Conservation (phyloP, 495 filamentous ascomycete genomes). For the Penicillium coprophilum region DNA sequence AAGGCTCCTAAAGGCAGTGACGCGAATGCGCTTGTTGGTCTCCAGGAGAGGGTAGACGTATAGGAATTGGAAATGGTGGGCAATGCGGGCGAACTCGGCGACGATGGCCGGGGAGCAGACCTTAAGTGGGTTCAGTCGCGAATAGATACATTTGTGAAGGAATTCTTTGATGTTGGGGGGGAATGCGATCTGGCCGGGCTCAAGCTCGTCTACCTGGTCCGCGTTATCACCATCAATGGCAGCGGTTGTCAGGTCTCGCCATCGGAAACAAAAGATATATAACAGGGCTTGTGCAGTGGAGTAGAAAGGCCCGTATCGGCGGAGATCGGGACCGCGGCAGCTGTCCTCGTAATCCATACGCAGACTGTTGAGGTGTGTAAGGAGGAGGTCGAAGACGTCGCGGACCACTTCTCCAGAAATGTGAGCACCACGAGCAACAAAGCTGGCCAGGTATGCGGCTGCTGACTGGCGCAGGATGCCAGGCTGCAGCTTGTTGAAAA, state of each 20-base stretch:
- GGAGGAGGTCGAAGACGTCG: slow-evolving; percentile 72
- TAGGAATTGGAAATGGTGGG: slow-evolving; percentile 77
- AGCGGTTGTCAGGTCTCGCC: slow-evolving; percentile 77
- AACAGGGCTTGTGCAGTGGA: slow-evolving; percentile 80
- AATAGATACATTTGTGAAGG: slow-evolving; percentile 73
- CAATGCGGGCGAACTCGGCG: slow-evolving; percentile 82
- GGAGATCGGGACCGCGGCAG: slow-evolving; percentile 81
- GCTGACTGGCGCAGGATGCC: slow-evolving; percentile 74
- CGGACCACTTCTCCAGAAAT: slow-evolving; percentile 73
- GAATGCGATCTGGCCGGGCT: slow-evolving; percentile 70
- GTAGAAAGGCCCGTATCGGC: slow-evolving; percentile 82
- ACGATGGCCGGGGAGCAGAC: slow-evolving; percentile 94
- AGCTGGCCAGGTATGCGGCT: slow-evolving; percentile 90
- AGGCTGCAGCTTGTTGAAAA: slow-evolving; percentile 61
- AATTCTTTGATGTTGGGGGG: slow-evolving; percentile 67
- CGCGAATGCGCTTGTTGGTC: slow-evolving; percentile 80
- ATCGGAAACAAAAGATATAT: slow-evolving; percentile 98
- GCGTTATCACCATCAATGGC: slow-evolving; percentile 48
- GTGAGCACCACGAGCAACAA: slow-evolving; percentile 82
- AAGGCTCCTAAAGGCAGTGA: slow-evolving; percentile 58
- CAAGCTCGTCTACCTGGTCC: slow-evolving; percentile 52
- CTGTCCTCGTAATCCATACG: slow-evolving; percentile 59
- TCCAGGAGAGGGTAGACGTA: slow-evolving; percentile 87
- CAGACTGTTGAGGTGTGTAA: slow-evolving; percentile 68
- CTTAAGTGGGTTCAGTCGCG: slow-evolving; percentile 89